Percentiles rank a stretch among this genome's conserved stretches.
Conservation (phyloP, 495 filamentous ascomycete species). For the Penicillium arizonense region DNA sequence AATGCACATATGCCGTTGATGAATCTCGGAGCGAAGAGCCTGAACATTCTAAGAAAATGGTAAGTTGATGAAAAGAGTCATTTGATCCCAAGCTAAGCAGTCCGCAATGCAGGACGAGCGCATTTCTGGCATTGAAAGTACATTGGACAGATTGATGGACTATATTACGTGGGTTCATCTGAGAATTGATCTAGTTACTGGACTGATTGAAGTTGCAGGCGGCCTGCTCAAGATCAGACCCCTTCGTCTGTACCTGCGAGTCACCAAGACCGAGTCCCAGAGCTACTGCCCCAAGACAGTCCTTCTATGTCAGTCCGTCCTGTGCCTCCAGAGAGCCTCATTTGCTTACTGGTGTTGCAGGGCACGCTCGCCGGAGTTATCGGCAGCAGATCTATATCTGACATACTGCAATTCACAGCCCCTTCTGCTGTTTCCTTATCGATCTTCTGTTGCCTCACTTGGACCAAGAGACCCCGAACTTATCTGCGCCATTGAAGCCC, state of each 20-base stretch:
- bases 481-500: slow-evolving; percentile 34
- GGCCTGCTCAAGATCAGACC: neutral
- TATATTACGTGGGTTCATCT: slow-evolving; percentile 20
- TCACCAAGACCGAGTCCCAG: neutral
- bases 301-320: neutral
- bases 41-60: slow-evolving; percentile 18
- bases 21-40: slow-evolving; percentile 23
- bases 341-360: neutral
- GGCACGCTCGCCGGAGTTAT: neutral
- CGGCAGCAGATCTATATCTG: slow-evolving; percentile 24
- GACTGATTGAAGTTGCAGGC: slow-evolving; percentile 1
- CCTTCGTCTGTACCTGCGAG: neutral
- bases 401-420: slow-evolving; percentile 40
- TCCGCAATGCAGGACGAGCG: slow-evolving; percentile 33
- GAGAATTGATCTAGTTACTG: neutral
- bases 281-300: neutral
- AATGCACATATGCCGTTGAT: slow-evolving; percentile 32
- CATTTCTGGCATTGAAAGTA: slow-evolving; percentile 34
- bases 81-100: too few species aligned
- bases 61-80: slow-evolving; percentile 2
- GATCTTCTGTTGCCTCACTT: slow-evolving; percentile 21
- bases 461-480: slow-evolving; percentile 31
- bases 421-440: slow-evolving; percentile 33
- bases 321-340: neutral
- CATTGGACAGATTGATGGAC: slow-evolving; percentile 32